Percentiles rank a stretch among this genome's conserved stretches.
Conservation (phyloP, 352 stramenopile genomes). For the Pythium dissimile region DNA sequence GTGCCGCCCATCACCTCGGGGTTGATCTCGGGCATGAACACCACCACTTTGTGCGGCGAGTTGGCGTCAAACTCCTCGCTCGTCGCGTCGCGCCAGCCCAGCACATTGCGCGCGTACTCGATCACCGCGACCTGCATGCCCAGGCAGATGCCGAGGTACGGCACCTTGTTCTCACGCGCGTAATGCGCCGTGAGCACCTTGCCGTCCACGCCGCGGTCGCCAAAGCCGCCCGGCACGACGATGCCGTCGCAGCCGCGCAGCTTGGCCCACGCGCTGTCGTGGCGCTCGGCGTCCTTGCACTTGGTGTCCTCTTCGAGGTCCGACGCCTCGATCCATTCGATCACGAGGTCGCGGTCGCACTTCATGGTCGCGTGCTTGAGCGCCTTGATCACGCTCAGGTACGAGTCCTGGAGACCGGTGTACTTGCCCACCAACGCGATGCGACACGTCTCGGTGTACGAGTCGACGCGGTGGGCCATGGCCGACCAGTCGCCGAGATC, state of each 20-base stretch:
- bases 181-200: constrained; percentile 97
- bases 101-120: constrained; percentile 95
- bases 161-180: constrained; percentile 93
- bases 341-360: constrained; percentile 90
- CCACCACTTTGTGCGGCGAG: constrained; percentile 91
- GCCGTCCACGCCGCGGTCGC: constrained; percentile 96
- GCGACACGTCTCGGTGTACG: constrained; percentile 88
- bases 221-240: constrained; percentile 98
- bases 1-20: constrained; percentile 98
- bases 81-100: constrained; percentile 92
- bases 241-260: constrained; percentile 92
- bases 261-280: constrained; percentile 91
- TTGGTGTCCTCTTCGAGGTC: constrained; percentile 90
- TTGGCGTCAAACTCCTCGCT: constrained; percentile 94
- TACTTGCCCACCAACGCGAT: constrained; percentile 99
- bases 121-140: constrained; percentile 95
- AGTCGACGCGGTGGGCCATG: constrained; percentile 94
- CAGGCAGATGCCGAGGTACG: constrained; percentile 98
- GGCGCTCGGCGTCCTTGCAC: constrained; percentile 56
- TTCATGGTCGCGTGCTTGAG: constrained; percentile 95
- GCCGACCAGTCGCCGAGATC: constrained; percentile 76
- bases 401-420: constrained; percentile 98
- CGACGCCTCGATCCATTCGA: constrained; percentile 98
- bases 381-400: constrained; percentile 98
- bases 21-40: constrained; percentile 99